Conservation (phyloP, 2,329 filamentous ascomycete species). For the Penicillium hordei region DNA sequence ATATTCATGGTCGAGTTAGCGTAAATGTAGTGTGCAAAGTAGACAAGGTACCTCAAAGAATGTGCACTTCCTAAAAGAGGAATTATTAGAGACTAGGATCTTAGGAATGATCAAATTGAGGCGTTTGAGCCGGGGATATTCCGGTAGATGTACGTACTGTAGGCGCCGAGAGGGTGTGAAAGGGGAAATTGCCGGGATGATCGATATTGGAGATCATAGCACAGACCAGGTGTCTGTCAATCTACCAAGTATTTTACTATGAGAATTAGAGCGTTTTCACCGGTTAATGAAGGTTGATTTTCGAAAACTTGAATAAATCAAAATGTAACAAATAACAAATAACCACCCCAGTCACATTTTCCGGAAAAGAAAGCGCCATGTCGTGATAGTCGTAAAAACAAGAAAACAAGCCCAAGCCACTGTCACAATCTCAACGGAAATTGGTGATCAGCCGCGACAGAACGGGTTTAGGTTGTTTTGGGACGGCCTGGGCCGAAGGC, state of each 20-base stretch:
- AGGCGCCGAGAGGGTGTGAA: background rate
- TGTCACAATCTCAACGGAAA: conserved; percentile 22
- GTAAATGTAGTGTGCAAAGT: background rate
- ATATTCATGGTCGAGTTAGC: background rate
- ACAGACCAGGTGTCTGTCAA: background rate
- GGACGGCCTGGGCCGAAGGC: conserved; percentile 11
- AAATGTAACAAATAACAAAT: background rate
- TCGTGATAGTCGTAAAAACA: conserved; percentile 13
- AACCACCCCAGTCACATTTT: background rate
- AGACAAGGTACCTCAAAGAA: background rate
- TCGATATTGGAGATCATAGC: background rate
- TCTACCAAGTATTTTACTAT: background rate
- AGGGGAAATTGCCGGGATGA: conserved; percentile 1
- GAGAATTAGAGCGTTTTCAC: background rate
- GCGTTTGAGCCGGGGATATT: background rate
- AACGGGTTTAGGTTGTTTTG: conserved; percentile 35
- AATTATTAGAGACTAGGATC: background rate
- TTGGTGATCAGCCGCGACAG: conserved; percentile 39
- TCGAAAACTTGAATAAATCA: background rate
- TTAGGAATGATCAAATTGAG: background rate
- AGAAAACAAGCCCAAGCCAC: conserved; percentile 11
- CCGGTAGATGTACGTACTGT: background rate
- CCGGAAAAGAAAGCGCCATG: conserved; percentile 1
- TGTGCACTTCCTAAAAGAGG: background rate
- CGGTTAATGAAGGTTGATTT: background rate